Evolutionary conservation across 495 filamentous ascomycete species (phyloP).

Genomic region (Aspergillus saccharolyticus): DNA sequence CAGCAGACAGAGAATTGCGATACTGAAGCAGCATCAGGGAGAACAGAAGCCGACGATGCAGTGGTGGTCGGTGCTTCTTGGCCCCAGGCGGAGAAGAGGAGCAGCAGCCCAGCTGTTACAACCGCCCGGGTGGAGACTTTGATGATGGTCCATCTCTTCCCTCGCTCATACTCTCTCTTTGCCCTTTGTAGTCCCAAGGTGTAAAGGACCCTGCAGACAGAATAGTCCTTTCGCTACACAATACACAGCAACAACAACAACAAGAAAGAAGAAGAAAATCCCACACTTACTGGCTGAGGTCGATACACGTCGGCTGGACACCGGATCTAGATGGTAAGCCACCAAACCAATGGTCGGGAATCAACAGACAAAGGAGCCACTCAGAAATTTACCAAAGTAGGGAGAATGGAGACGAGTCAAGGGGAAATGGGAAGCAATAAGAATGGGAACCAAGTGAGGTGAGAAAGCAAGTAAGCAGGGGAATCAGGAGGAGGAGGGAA

Average conservation of each 20-base stretch:
- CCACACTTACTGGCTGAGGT: slow-evolving; percentile 48
- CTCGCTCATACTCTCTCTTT: background rate
- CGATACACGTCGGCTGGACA: slow-evolving; percentile 51
- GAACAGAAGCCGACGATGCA: background rate
- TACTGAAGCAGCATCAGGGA: background rate
- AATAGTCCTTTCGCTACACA: background rate
- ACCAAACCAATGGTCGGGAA: slow-evolving; percentile 10
- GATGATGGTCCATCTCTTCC: background rate
- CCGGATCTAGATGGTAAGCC: slow-evolving; percentile 19
- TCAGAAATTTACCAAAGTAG: slow-evolving; percentile 13
- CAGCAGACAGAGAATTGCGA: background rate
- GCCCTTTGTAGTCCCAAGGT: background rate
- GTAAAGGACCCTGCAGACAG: background rate
- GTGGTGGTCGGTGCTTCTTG: background rate
- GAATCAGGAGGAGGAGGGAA: slow-evolving; percentile 14
- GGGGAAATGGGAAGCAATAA: slow-evolving; percentile 19
- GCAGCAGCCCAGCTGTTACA: background rate
- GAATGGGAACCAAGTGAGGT: slow-evolving; percentile 2
- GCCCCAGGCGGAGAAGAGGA: background rate
- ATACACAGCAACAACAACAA: background rate
- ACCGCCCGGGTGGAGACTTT: background rate
- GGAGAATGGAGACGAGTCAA: slow-evolving; percentile 15
- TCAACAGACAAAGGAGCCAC: slow-evolving; percentile 10
- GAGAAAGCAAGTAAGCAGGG: slow-evolving; percentile 18
- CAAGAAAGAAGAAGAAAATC: slow-evolving; percentile 9